These are phyloP conservation scores for Pythium insidiosum DNA, from an alignment of 352 stramenopile genomes.

Conservation along the genomic window DNA sequence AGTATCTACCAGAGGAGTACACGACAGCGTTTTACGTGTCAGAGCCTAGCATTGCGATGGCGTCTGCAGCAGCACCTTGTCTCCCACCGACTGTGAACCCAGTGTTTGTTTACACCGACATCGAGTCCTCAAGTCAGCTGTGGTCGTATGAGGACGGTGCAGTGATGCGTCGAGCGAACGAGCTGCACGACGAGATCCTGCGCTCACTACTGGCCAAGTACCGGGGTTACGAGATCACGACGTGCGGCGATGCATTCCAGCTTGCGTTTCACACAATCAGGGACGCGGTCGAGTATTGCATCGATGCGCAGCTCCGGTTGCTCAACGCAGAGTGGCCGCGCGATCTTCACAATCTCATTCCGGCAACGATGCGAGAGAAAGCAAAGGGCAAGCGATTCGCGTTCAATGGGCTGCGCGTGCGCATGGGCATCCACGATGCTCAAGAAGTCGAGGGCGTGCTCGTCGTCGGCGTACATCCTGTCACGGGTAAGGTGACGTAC, in stretches of 20 bases:
- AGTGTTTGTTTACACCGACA: conserved; percentile 75
- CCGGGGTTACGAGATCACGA: conserved; percentile 73
- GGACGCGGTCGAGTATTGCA: conserved; percentile 56
- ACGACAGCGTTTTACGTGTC: conserved; percentile 40
- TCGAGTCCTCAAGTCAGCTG: conserved; percentile 63
- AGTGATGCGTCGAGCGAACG: conserved; percentile 49
- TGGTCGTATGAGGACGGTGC: conserved; percentile 42
- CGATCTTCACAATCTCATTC: conserved; percentile 35
- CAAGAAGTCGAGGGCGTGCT: conserved; percentile 39
- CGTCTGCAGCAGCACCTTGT: conserved; percentile 22
- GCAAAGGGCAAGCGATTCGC: conserved; percentile 30
- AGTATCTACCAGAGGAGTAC: conserved; percentile 41
- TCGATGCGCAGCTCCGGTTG: conserved; percentile 50
- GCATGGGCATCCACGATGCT: conserved; percentile 73
- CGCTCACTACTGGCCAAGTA: conserved; percentile 39
- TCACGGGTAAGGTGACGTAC: conserved; percentile 60
- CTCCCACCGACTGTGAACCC: conserved; percentile 24
- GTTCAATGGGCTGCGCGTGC: conserved; percentile 58
- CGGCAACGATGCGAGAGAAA: conserved; percentile 49
- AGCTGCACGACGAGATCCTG: conserved; percentile 58
- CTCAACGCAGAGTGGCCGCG: conserved; percentile 53
- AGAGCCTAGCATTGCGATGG: conserved; percentile 2
- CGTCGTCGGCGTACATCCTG: conserved; percentile 40
- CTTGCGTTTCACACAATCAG: conserved; percentile 60
- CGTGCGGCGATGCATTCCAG: conserved; percentile 61